Evolutionary conservation across 805 yeast species (phyloP), one percentile per base, ranked within the genome.

Genomic region (Saccharomyces eubayanus): DNA sequence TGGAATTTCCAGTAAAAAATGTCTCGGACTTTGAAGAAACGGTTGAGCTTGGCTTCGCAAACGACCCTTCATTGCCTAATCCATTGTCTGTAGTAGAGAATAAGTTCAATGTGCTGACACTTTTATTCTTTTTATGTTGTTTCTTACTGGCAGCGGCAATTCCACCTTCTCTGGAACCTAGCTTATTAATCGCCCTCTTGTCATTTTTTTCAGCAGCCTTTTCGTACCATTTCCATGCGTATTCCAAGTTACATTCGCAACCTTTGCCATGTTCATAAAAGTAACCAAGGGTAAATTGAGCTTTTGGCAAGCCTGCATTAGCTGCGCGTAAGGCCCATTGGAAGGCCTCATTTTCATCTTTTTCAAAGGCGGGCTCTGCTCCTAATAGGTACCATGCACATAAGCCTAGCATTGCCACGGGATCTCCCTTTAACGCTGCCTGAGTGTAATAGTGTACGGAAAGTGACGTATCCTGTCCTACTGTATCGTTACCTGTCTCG

Each of bases 361-460:
- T 80, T 8, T 83, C 84, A 61, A 94, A 77, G 48, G 80, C 80
- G n/a, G 94, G 91, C 31, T 87, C 91, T 31, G 88, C 84, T 0
- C 99, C 99, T 28, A 89, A 85, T 69, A 92, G 75, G 67, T 92
- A 94, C 97, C 98, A 94, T 1, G 97, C 97, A 69, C 97, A 91
- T 74, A 92, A 76, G 1, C 96, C 91, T 63, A 92, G 75, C 96
- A 92, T 94, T 10, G 96, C 85, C 49, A 80, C 83, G 0, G 96
- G 79, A 68, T 94, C 96, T 6, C 96, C 97, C 3, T 84, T 84
- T 30, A 84, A 68, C 0, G 98, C 97, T 0, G 96, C 96, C 58
- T 87, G 83, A 0, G 96, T 90, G 68, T 89, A 92, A 67, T 91
- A 92, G 68, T 94, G 97, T 47, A 94, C 88, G 0, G 96, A 86